Evolutionary conservation across 805 yeast species (phyloP), one percentile per base, ranked within the genome.

Genomic region (Torulaspora microellipsoides): DNA sequence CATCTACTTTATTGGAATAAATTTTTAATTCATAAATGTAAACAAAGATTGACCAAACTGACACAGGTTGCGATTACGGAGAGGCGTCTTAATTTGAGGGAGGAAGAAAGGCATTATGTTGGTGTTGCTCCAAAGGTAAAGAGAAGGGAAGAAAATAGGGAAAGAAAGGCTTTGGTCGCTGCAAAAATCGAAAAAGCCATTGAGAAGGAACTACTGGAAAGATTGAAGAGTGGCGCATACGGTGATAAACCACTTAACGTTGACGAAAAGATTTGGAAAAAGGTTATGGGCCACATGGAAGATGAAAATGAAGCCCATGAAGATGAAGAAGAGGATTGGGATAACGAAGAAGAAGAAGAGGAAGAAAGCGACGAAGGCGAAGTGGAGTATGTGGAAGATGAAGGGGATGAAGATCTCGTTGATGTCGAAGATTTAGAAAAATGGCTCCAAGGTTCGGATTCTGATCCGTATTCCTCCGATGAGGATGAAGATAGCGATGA

Each of bases 231-330:
- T 60, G 99, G 99, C 48, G 98, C 98, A 2, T 93, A 93, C 63
- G 99, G 99, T 53, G 98, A 93, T 62, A 87, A 91, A 66, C 99
- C 99, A 44, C 73, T 93, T 62, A 93, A 93, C 60, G 98, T 93
- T 30, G 98, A 93, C 58, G 96, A 91, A 60, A 83, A 83, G 68
- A 80, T 93, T 47, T 93, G 99, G 99, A 83, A 84, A 76, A 86
- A 82, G 71, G 95, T 93, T 17, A 77, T 93, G 71, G 89, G 90
- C 48, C 81, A 82, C 45, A 84, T 83, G 56, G 91, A 84, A 50
- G 81, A 78, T 38, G 86, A 83, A 47, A 80, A 79, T 37, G 81
- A 73, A 34, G 60, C 70, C 27, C 71, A 68, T 30, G 68, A 69
- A 38, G 71, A 66, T 23, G 72, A 69, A 34, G 75, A 76, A 45